Evolutionary conservation across 768 basidiomycete genomes (phyloP), one percentile per base, ranked within the genome.

Genomic region (Thelephora ganbajun): DNA sequence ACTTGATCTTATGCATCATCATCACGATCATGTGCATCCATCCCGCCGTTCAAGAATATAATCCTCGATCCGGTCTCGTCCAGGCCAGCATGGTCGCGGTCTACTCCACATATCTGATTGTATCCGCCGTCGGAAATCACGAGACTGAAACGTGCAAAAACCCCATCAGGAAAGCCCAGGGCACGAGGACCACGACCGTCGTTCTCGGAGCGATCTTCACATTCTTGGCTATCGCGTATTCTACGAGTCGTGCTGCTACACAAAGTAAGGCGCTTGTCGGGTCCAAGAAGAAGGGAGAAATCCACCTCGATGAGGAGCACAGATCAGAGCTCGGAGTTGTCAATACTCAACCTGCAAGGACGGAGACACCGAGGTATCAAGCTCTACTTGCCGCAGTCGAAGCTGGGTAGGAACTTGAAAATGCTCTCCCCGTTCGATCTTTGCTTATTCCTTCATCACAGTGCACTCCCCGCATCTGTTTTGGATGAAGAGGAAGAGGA

Each of bases 211-310:
- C 89, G 6, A 62, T 90, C 11, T 96, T 99, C 65, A 99, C 96
- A 0, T 99, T 99, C 78, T 66, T 98, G 42, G 93, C 96, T 4
- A 96, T 99, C 55, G 94, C 96, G 6, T 99, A 97, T 60, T 97
- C 93, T 23, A 98, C 96, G 0, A 87, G 83, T 20, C 74, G 94
- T 45, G 96, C 96, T 5, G 96, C 96, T 9, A 99, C 96, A 0
- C 91, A 94, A 64, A 89, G 86, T 57, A 79, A 86, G 50, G 94
- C 91, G 6, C 66, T 99, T 19, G 83, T 85, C 0, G 93, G 92
- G 2, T 79, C 70, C 50, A 71, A 71, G 26, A 83, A 77, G 65
- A 74, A 70, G 49, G 71, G 67, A 51, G 68, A 74, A 11, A 73
- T 97, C 34, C 71, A 79, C 34, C 67, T 92, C 9, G 64, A 79